Conservation (phyloP, 805 yeast genomes). For the Kuraishia piskuri region DNA sequence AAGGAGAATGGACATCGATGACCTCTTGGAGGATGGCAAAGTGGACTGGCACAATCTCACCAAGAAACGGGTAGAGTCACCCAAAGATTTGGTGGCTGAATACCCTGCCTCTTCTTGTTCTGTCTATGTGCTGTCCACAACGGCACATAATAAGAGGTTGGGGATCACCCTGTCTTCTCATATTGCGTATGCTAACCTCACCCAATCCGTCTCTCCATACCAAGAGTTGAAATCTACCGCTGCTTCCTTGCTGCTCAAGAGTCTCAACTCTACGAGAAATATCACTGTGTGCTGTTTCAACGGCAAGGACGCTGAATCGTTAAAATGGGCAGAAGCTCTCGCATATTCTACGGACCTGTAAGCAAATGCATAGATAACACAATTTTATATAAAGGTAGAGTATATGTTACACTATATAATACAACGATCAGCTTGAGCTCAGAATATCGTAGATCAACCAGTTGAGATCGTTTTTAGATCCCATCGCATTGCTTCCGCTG, state of each 20-base stretch:
- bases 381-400: too few species aligned
- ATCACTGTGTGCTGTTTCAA: background rate
- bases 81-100: background rate
- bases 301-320: background rate
- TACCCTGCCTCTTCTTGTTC: background rate
- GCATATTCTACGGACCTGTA: too few species aligned
- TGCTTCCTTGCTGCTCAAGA: background rate
- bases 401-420: background rate
- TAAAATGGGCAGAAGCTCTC: background rate
- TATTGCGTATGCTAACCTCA: background rate
- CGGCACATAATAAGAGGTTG: background rate
- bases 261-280: background rate
- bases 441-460: conserved; percentile 65
- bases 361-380: too few species aligned
- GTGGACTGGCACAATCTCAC: background rate
- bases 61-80: background rate
- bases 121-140: background rate
- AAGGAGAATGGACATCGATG: background rate
- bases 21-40: background rate
- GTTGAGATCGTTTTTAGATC: conserved; percentile 59
- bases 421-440: background rate
- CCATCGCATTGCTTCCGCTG: conserved; percentile 19
- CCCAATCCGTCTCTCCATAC: too few species aligned
- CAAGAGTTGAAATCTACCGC: background rate
- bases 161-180: background rate